Evolutionary conservation across 805 yeast genomes (phyloP), one percentile per base, ranked within the genome.

Genomic region (Phaffomyces thermotolerans): DNA sequence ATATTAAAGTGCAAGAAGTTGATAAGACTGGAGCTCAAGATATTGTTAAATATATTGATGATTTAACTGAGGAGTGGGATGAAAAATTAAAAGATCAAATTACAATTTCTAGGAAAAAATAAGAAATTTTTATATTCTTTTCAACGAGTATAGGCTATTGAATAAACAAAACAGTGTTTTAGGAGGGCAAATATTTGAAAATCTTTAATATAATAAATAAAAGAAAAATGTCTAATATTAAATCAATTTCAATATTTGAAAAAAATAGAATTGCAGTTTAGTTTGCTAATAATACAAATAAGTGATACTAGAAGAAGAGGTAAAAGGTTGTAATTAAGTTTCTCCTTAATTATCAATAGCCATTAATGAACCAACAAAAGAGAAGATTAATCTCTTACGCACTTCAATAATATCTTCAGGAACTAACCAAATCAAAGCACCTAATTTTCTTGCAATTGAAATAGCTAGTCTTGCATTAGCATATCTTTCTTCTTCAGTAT

Each of bases 381-480:
- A 89, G 63, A 89, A 76, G 45, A 93, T 85, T 69, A 93, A 80
- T 65, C 98, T 80, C 37, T 95, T 76, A 67, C 98, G 84, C 36
- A 93, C 97, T 69, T 91, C 98, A 57, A 82, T 85, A 58, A 93
- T 93, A 69, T 93, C 99, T 66, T 93, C 99, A n/a, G 99, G 99
- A n/a, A 93, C 96, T 54, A 93, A 75, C 97, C 97, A 93, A 59
- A 93, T 93, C 62, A 93, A 78, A 34, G 96, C 99, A 49, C 99
- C 99, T 54, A 93, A 71, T 67, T 93, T 93, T 76, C 99, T 84
- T 31, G 99, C 99, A 59, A 93, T 93, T 3, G 98, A 93, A 62
- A 93, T 93, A 18, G 99, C 99, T 63, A 93, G 76, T 71, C 87
- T 84, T 18, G 98, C 99, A 63, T 93, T 93, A 34, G 95, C 95